Evolutionary conservation across 2,329 filamentous ascomycete genomes (phyloP), one percentile per base, ranked within the genome.

Genomic region (Drechslerella dactyloides): DNA sequence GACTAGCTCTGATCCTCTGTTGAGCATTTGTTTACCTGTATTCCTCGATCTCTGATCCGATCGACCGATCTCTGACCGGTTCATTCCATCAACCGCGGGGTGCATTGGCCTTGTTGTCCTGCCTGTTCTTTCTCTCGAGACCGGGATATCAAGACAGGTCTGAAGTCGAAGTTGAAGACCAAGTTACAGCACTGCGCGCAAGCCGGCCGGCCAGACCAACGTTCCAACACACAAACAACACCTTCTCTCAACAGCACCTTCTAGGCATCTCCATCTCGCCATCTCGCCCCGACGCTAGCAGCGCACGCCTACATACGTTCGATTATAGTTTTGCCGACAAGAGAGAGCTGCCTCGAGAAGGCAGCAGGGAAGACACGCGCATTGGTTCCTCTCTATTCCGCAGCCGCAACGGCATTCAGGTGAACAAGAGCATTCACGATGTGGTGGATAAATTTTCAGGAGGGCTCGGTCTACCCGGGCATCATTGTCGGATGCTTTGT

Each of bases 401-500:
- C 35, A 30, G 37, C 23, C 30, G 30, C 37, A 57, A 10, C 17
- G 35, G 27, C 51, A 46, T 27, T 46, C 63, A 46, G 35, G 55
- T 52, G 54, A 53, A 30, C 27, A 13, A 24, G 50, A 52, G 23
- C 37, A 6, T n/a, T 44, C 59, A 58, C 59, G 13, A 72, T 72
- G 68, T 72, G 68, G 68, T 72, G 68, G 68, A 72, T 72, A 51
- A 65, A 40, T 30, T 72, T 72, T 44, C 54, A 65, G 37, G 68
- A 72, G 57, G 68, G 68, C 55, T 72, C 68, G 50, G 68, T 72
- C 17, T 61, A 65, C 35, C 68, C 68, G n/a, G 68, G 68, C 15
- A 65, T 72, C 56, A 72, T 72, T 21, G 55, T 72, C 3, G 68
- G 68, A 65, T 72, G 68, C 30, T 72, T 72, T n/a, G 68, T 72